Evolutionary conservation across 495 filamentous ascomycete species (phyloP).

Genomic region (Aspergillus olivimuriae): DNA sequence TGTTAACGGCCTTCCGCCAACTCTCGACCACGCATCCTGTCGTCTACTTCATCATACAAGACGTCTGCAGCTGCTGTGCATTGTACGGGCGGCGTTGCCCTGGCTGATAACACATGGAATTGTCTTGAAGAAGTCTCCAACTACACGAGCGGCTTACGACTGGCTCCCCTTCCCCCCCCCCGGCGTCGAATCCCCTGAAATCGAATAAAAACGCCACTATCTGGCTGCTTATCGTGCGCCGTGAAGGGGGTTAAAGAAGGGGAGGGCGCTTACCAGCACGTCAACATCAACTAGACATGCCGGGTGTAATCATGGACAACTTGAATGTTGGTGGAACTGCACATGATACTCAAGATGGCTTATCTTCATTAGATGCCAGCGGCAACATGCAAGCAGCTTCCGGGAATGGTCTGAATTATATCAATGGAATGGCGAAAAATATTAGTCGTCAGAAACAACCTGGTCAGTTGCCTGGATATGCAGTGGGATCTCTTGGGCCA

Average conservation of each 20-base stretch:
- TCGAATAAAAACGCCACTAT: no score
- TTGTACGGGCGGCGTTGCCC: no score
- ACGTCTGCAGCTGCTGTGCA: no score
- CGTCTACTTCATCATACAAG: no score
- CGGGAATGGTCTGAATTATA: slow-evolving; percentile 22
- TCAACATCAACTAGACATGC: slow-evolving; percentile 29
- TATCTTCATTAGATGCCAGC: slow-evolving; percentile 8
- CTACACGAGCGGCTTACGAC: no score
- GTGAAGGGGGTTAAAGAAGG: slow-evolving; percentile 28
- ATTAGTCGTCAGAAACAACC: slow-evolving; percentile 9
- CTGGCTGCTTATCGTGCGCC: slow-evolving; percentile 19
- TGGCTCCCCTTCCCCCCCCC: no score
- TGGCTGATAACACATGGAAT: no score
- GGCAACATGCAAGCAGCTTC: slow-evolving; percentile 11
- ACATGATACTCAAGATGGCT: slow-evolving; percentile 22
- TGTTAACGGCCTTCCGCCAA: no score
- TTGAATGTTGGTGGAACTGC: slow-evolving; percentile 25
- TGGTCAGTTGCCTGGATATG: slow-evolving; percentile 4
- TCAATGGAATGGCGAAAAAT: slow-evolving; percentile 24
- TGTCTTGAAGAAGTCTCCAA: no score
- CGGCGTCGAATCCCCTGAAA: no score
- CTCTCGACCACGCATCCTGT: no score
- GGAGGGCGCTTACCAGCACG: slow-evolving; percentile 16
- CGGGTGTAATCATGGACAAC: slow-evolving; percentile 43
- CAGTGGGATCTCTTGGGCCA: slow-evolving; percentile 2